Evolutionary conservation across 495 filamentous ascomycete genomes (phyloP), one percentile per base, ranked within the genome.

Genomic region (Massariosphaeria phaeospora): DNA sequence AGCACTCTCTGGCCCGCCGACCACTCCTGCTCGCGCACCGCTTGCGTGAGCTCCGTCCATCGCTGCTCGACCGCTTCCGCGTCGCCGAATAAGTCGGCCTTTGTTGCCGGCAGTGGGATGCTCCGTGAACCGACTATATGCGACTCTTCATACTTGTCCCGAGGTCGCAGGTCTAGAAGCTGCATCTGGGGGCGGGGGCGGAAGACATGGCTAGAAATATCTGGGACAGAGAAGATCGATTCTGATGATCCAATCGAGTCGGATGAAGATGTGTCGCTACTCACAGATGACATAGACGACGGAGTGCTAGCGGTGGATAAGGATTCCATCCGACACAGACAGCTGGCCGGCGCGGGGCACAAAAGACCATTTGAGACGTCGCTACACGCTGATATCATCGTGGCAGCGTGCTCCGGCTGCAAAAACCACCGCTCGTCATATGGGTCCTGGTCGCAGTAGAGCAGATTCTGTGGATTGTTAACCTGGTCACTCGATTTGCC

Each of bases 381-480:
- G 30, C 3, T 34, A 15, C 23, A 15, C 20, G 30, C 11, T 40
- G 3, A 9, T 3, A 48, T 11, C 7, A 34, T 26, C 13, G 1
- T 38, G 7, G 30, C 30, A 21, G 20, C 46, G 18, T 48, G 17
- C 9, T 17, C 13, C 7, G 46, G 46, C 27, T 24, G 4, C 4
- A 48, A 30, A 36, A 48, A 48, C 46, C 46, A 48, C 3, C 46
- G 46, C 33, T 48, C 46, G 35, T 48, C 46, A 21, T 48, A 48
- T 8, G 46, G 21, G 46, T 48, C 46, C 23, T 35, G 46, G 27
- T 48, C 46, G 27, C 46, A 48, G 23, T 38, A 18, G 6, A 48
- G 46, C 24, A 48, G 30, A 36, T 38, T 35, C 46, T 48, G 23
- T 5, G n/a, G 18, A 10, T 18, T 3, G 33, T 38, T 5, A 48